Base-by-base conservation (phyloP, 1,284 basidiomycete species). In the Leucoagaricus sp. region DNA sequence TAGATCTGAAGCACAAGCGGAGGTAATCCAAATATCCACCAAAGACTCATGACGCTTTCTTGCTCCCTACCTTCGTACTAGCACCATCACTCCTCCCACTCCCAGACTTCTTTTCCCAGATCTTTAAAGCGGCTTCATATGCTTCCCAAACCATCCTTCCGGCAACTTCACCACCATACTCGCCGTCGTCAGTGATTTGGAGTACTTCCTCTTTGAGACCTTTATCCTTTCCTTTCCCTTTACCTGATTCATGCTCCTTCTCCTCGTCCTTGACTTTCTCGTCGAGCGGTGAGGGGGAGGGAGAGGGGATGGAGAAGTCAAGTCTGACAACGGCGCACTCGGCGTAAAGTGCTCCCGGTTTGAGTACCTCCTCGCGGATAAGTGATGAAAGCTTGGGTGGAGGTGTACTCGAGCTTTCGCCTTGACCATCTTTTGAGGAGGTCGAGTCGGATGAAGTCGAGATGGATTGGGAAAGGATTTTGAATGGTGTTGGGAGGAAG, bases 401-500 rank as follows among this genome's bases (percentile, higher is more conserved):
- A 8, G 17, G 40, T 23, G 19, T n/a, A 23, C 9, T 41, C 17
- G 40, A 23, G 17, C 5, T 13, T n/a, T 41, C 40, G 19, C 6
- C 7, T 15, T 25, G 17, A 9, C 21, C 25, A 4, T 23, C 12
- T 0, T 38, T 19, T 1, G 48, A n/a, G 34, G 38, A 19, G 25
- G 29, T 21, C 6, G 42, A n/a, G 23, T 41, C 45, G 15, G 71
- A 50, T n/a, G 63, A 60, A 1, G 70, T n/a, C n/a, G n/a, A 63
- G n/a, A 66, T 63, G 21, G 74, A 60, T 58, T 74, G 70, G 0
- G 74, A 60, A 36, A 72, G 55, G 26, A 75, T 69, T 70, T 89
- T 89, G 74, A 87, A 84, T 1, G 87, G 86, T 3, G 87, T 88
- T 0, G 89, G 89, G 10, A 91, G 78, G 68, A 90, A 92, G 6